phyloP scores from a whole-genome alignment of 2,329 filamentous ascomycete species.

The Thielaviopsis cerberus region DNA sequence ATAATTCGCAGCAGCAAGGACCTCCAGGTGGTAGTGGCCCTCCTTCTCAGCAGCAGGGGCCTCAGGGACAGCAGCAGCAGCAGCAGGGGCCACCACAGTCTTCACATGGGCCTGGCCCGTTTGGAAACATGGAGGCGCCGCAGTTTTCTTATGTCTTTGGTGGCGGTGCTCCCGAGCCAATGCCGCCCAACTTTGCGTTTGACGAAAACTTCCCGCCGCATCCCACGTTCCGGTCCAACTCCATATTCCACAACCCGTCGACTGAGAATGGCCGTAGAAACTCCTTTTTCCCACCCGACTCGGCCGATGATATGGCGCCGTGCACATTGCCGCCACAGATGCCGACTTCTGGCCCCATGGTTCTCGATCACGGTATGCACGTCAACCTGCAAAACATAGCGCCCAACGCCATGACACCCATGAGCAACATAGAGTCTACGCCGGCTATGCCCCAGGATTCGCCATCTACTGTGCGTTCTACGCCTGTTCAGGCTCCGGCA shows the following conservation, averaged over 20 bases:
- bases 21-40: neutral
- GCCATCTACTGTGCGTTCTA: conserved; percentile 2
- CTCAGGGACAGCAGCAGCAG: conserved; percentile 12
- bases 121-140: neutral
- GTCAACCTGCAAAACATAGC: neutral
- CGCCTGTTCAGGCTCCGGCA: conserved; percentile 9
- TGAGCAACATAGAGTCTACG: conserved; percentile 4
- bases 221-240: conserved; percentile 45
- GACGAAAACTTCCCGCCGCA: conserved; percentile 17
- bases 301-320: conserved; percentile 13
- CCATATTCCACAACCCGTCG: conserved; percentile 43
- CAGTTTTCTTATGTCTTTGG: conserved; percentile 11
- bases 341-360: conserved; percentile 10
- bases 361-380: conserved; percentile 9
- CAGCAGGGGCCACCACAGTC: conserved; percentile 3
- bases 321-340: conserved; percentile 7
- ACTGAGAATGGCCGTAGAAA: conserved; percentile 39
- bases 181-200: conserved; percentile 1
- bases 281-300: conserved; percentile 45
- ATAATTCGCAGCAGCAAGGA: conserved; percentile 20
- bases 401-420: neutral
- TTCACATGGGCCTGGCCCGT: neutral
- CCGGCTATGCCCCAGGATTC: conserved; percentile 5
- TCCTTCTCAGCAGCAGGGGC: neutral
- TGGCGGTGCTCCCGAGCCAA: conserved; percentile 3